These are phyloP conservation scores for Talaromyces sp. DNA, from an alignment of 2,329 filamentous ascomycete genomes.

Conservation along the genomic window DNA sequence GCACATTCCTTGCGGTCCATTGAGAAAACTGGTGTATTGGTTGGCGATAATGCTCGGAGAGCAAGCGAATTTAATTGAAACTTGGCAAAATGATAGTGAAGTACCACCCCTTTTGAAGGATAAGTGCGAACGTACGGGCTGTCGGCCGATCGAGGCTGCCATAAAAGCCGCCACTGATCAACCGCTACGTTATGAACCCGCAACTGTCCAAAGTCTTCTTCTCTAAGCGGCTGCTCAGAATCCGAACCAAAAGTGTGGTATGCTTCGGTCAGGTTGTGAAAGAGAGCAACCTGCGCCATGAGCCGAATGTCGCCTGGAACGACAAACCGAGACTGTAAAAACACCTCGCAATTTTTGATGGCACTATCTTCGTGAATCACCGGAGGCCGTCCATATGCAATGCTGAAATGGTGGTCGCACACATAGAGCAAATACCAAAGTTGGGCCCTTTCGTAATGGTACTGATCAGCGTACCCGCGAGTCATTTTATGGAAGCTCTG, in stretches of 20 bases:
- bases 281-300: slow-evolving; percentile 56
- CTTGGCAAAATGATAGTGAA: slow-evolving; percentile 54
- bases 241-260: slow-evolving; percentile 58
- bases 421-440: slow-evolving; percentile 64
- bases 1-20: slow-evolving; percentile 45
- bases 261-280: slow-evolving; percentile 57
- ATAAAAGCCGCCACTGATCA: slow-evolving; percentile 53
- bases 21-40: slow-evolving; percentile 41
- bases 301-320: slow-evolving; percentile 56
- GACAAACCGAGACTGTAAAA: slow-evolving; percentile 51
- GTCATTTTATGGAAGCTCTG: slow-evolving; percentile 52
- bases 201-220: slow-evolving; percentile 51
- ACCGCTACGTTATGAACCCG: slow-evolving; percentile 46
- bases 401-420: slow-evolving; percentile 64
- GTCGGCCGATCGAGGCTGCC: slow-evolving; percentile 45
- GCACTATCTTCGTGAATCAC: slow-evolving; percentile 58
- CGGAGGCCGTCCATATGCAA: slow-evolving; percentile 57
- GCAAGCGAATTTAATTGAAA: slow-evolving; percentile 50
- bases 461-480: slow-evolving; percentile 47
- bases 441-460: slow-evolving; percentile 54
- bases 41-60: slow-evolving; percentile 41
- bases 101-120: slow-evolving; percentile 49
- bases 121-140: slow-evolving; percentile 49
- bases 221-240: slow-evolving; percentile 49
- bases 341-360: slow-evolving; percentile 56